Evolutionary conservation across 2,329 filamentous ascomycete genomes (phyloP).

Genomic region (Botrytis fragariae): DNA sequence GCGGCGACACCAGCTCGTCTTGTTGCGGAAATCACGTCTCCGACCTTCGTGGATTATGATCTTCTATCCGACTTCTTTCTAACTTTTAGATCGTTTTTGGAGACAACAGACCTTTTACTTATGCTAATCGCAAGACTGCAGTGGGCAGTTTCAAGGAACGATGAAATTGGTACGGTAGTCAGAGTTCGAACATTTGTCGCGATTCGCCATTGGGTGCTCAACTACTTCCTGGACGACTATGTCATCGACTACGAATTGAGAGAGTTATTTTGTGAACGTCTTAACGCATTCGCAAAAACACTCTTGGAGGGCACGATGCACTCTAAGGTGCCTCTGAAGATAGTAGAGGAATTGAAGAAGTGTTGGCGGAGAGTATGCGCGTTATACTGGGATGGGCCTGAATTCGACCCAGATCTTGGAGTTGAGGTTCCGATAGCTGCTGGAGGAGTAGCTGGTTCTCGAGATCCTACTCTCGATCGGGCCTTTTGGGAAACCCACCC

Average conservation of each 20-base stretch:
- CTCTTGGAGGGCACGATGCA: conserved; percentile 46
- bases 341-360: conserved; percentile 90
- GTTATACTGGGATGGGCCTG: conserved; percentile 78
- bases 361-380: conserved; percentile 93
- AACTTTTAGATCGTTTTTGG: conserved; percentile 85
- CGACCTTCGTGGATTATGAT: conserved; percentile 94
- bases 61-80: conserved; percentile 97
- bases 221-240: conserved; percentile 97
- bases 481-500: conserved; percentile 49
- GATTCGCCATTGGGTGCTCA: conserved; percentile 93
- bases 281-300: conserved; percentile 67
- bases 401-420: conserved; percentile 60
- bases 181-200: conserved; percentile 94
- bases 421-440: conserved; percentile 69
- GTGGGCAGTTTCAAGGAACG: conserved; percentile 78
- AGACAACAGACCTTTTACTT: conserved; percentile 70
- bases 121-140: conserved; percentile 81
- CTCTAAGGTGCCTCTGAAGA: conserved; percentile 67
- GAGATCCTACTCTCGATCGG: conserved; percentile 55
- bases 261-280: conserved; percentile 71
- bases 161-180: conserved; percentile 90
- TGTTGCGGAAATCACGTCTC: conserved; percentile 94
- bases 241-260: conserved; percentile 72
- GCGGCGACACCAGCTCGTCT: conserved; percentile 89
- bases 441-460: conserved; percentile 66